phyloP scores from a whole-genome alignment of 1,284 basidiomycete species.

The Ceratobasidium sp. region DNA sequence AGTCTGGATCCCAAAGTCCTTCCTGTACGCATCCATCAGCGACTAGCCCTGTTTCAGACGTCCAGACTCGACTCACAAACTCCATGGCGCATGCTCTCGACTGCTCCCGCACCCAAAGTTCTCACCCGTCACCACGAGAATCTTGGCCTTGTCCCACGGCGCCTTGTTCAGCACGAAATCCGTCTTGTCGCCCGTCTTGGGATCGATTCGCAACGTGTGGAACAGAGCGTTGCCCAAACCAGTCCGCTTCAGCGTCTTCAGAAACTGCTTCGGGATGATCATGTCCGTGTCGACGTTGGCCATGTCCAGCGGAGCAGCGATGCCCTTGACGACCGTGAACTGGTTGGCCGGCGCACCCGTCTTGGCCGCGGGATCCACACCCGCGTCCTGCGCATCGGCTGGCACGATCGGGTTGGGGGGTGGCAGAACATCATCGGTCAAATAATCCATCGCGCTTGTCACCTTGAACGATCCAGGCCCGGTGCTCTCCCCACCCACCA shows the following conservation, averaged over 20 bases:
- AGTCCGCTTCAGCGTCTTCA: conserved; percentile 94
- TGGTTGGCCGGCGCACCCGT: conserved; percentile 60
- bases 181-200: conserved; percentile 78
- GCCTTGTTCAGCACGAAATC: conserved; percentile 90
- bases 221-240: conserved; percentile 91
- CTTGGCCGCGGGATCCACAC: conserved; percentile 46
- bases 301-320: conserved; percentile 88
- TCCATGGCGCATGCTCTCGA: conserved; percentile 96
- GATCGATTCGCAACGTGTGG: conserved; percentile 82
- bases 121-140: conserved; percentile 86
- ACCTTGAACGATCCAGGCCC: conserved; percentile 64
- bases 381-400: conserved; percentile 41
- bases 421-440: conserved; percentile 75
- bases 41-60: not conserved
- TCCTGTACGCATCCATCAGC: conserved; percentile 55
- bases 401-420: conserved; percentile 63
- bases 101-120: conserved; percentile 97
- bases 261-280: conserved; percentile 96
- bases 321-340: conserved; percentile 83
- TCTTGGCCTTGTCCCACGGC: conserved; percentile 81
- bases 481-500: conserved; percentile 57
- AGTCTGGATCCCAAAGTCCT: conserved; percentile 93
- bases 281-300: conserved; percentile 97
- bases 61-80: conserved; percentile 71
- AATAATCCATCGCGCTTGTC: conserved; percentile 73